Conservation (phyloP, 2,329 filamentous ascomycete genomes). For the Pseudogymnoascus sp. region DNA sequence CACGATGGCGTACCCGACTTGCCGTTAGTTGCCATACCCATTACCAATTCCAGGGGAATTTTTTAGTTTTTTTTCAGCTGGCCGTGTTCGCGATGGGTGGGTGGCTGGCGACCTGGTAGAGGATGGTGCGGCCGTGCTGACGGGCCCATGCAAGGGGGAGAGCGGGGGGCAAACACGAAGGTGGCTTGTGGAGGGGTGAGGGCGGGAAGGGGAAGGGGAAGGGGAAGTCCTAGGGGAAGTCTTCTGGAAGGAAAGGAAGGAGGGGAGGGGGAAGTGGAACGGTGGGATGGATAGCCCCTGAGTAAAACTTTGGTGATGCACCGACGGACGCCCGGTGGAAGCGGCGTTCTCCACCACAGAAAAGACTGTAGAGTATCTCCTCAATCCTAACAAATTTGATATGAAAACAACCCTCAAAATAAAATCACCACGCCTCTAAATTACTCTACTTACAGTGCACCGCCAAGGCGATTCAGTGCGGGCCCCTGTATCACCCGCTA, state of each 20-base stretch:
- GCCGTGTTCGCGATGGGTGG: not conserved
- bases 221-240: not conserved
- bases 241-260: constrained; percentile 1
- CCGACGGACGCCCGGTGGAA: not conserved
- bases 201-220: not conserved
- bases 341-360: not conserved
- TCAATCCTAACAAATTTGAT: not conserved
- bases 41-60: not conserved
- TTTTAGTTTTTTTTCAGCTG: not conserved
- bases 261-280: not conserved
- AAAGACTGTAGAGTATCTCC: not conserved
- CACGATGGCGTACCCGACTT: constrained; percentile 5
- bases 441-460: not conserved
- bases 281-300: not conserved
- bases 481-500: not conserved
- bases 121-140: not conserved
- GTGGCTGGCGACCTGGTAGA: not conserved
- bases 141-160: not conserved
- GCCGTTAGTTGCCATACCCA: not conserved
- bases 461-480: not conserved
- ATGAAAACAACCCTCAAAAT: not conserved
- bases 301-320: not conserved
- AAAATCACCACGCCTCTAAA: not conserved
- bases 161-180: not conserved
- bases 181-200: not conserved